Evolutionary conservation across 257 asterid genomes (phyloP), one percentile per base, ranked within the genome.

Genomic region (Solanum tarapatanum): DNA sequence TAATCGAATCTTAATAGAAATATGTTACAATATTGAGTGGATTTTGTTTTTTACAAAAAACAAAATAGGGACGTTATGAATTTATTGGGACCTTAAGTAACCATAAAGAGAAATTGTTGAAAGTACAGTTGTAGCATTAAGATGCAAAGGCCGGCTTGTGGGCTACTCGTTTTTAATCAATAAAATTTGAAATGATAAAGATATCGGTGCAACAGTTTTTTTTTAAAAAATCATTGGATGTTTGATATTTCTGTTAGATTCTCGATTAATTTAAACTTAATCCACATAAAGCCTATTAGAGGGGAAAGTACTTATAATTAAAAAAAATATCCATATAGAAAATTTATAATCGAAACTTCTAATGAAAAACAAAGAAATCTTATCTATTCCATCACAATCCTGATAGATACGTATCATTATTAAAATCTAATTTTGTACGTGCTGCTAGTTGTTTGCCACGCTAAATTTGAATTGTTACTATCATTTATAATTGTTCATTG

Each of bases 301-400:
- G 76, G 23, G 2, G 5, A 24, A 66, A 51, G 8, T 51, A 51
- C 4, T 6, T 32, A 6, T 3, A 51, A 51, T 2, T 51, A 51
- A 2, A 51, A 51, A 16, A 48, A 45, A 4, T 4, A 10, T 41
- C 0, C 0, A 16, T 51, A 2, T 16, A 51, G 0, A 14, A 4
- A 7, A 2, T 0, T 69, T 2, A 10, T 28, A 69, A 0, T 12
- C 1, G 3, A 6, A 8, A 69, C 0, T 8, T 72, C 1, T 2
- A 23, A 72, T 72, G 1, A 72, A 8, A 2, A 10, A 17, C 0
- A 0, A 72, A 33, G 0, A 7, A 32, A 32, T 32, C 0, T 8
- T 16, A 32, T 1, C 2, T 19, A 17, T 32, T 8, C 0, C 43
- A 70, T 5, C 3, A 70, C 2, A 3, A 30, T 7, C 1, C 3